Base-by-base conservation (phyloP, 1,284 basidiomycete genomes). In the Cryptococcus deneoformans region DNA sequence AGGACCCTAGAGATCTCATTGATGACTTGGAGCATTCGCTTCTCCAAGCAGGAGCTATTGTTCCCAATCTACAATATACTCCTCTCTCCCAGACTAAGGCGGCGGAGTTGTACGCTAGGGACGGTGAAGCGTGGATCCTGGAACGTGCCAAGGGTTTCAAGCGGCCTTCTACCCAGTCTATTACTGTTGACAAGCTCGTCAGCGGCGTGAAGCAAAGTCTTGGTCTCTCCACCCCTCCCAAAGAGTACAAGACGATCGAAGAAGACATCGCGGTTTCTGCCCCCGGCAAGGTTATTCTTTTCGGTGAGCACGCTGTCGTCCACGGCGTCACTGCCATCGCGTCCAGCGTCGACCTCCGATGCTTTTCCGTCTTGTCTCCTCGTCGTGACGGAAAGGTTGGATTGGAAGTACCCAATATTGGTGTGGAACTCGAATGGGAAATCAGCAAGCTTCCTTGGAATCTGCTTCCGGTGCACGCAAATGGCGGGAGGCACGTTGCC, bases 281-380 rank as follows among this genome's bases (percentile, higher is more conserved):
- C 6, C 96, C 96, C 6, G 96, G 96, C 46, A 99, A 99, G 77
- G 90, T 99, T 61, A 99, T 99, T 66, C 78, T 99, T 57, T 99
- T 99, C 67, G 96, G 96, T 53, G 96, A 99, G 79, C 96, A 99
- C 78, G 96, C 96, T 14, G 96, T 99, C 53, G 96, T 99, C 24
- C 90, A 99, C 75, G 96, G 96, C 55, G 89, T 94, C 54, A 96
- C 93, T 58, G 96, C 96, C 5, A 85, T 99, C 51, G 96, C 95
- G 9, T 94, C 92, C 29, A 88, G 92, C 9, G 89, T 99, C 37
- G 92, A 95, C 74, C 85, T 99, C 58, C 88, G 96, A 52, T 99
- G 95, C 78, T 99, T 93, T 78, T 90, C 88, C 8, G 83, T 92
- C 53, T 83, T 88, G 44, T 85, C 87, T 8, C 87, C 89, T 11